These are phyloP conservation scores for Calocybe cyanea DNA, from an alignment of 768 basidiomycete species.

Conservation along the genomic window DNA sequence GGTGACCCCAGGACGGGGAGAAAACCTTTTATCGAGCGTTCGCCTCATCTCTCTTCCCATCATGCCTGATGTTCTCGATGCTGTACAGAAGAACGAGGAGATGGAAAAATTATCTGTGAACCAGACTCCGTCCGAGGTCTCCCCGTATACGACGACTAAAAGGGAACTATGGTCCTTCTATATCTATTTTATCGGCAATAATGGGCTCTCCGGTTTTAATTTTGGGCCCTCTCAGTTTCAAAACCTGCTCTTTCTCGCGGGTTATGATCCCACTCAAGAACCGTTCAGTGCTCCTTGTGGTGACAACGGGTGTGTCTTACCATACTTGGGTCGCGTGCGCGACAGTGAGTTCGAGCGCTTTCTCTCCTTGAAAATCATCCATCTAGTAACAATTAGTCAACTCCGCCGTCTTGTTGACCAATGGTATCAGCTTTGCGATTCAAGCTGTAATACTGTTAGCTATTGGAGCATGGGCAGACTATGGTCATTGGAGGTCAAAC, in stretches of 20 bases:
- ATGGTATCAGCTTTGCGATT: constrained; percentile 75
- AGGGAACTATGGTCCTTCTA: constrained; percentile 59
- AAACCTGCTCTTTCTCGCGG: constrained; percentile 68
- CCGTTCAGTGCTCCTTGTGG: constrained; percentile 52
- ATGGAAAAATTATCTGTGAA: constrained; percentile 14
- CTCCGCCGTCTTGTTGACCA: constrained; percentile 74
- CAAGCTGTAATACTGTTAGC: constrained; percentile 63
- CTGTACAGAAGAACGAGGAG: not conserved
- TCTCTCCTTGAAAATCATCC: not conserved
- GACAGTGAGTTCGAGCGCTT: constrained; percentile 42
- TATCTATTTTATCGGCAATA: constrained; percentile 63
- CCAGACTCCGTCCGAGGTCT: constrained; percentile 4
- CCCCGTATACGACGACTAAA: constrained; percentile 36
- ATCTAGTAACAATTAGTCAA: constrained; percentile 46
- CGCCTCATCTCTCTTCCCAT: not conserved
- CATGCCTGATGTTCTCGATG: not conserved
- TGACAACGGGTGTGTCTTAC: constrained; percentile 56
- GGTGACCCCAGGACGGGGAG: not conserved
- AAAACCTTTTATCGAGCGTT: not conserved
- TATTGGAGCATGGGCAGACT: constrained; percentile 80
- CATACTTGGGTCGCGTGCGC: constrained; percentile 57
- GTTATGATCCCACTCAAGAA: constrained; percentile 60
- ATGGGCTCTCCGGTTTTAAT: constrained; percentile 65
- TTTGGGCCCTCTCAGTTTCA: constrained; percentile 76
- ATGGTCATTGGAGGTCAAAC: constrained; percentile 68